Evolutionary conservation across 2,329 filamentous ascomycete species (phyloP).

Genomic region (Cladosporium colombiae): DNA sequence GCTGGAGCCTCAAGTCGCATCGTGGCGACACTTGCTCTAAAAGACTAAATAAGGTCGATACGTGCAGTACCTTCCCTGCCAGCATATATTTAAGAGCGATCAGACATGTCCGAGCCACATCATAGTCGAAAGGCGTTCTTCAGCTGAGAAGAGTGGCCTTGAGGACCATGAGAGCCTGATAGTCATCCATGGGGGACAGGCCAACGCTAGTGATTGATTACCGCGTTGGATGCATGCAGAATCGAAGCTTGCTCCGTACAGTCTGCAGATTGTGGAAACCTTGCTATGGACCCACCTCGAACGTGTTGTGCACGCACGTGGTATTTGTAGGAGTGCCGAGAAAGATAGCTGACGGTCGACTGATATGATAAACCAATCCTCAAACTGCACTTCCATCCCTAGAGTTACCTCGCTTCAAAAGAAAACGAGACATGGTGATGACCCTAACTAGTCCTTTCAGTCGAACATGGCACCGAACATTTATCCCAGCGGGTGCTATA

Average conservation of each 20-base stretch:
- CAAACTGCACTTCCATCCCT: neutral
- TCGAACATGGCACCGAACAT: neutral
- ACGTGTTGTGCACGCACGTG: neutral
- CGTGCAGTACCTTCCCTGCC: neutral
- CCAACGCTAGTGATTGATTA: neutral
- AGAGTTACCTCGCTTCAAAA: neutral
- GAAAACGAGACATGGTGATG: neutral
- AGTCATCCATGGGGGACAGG: neutral
- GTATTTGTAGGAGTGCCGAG: neutral
- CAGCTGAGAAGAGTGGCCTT: neutral
- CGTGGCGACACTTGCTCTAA: neutral
- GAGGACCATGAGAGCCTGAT: neutral
- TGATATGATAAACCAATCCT: neutral
- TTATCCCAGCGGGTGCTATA: neutral
- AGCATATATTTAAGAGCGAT: neutral
- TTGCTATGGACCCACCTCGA: neutral
- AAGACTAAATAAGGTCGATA: neutral
- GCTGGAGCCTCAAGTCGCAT: neutral
- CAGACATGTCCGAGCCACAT: too few species aligned
- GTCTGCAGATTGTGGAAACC: neutral
- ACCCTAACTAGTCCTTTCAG: neutral
- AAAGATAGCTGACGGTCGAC: neutral
- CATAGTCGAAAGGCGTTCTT: neutral
- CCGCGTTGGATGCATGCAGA: neutral
- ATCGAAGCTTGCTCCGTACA: neutral